Evolutionary conservation across 352 stramenopile genomes (phyloP).

Genomic region (Phytophthora sp.): DNA sequence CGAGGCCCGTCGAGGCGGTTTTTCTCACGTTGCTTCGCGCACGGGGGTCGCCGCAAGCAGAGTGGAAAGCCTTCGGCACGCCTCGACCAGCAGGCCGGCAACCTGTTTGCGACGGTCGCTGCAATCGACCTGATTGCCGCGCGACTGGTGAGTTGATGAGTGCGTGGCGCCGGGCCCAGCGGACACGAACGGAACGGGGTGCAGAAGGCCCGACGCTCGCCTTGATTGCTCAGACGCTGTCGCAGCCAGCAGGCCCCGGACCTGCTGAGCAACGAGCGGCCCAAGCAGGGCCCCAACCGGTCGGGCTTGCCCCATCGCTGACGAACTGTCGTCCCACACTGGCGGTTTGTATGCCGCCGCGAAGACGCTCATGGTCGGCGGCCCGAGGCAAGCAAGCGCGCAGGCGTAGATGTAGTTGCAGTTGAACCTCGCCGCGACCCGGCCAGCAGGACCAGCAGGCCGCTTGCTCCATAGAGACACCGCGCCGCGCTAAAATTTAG

Average conservation of each 20-base stretch:
- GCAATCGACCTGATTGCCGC: too few species aligned
- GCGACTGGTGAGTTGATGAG: too few species aligned
- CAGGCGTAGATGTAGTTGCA: background rate
- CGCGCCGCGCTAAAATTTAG: conserved; percentile 4
- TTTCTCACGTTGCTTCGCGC: background rate
- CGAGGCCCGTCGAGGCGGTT: background rate
- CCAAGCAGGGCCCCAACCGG: background rate
- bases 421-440: conserved; percentile 1
- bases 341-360: too few species aligned
- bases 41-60: background rate
- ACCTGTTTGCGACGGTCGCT: too few species aligned
- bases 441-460: background rate
- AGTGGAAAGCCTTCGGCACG: background rate
- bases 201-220: too few species aligned
- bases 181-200: too few species aligned
- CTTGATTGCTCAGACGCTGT: background rate
- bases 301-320: background rate
- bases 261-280: background rate
- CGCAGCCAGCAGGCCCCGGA: background rate
- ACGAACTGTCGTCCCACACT: conserved; percentile 1
- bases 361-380: too few species aligned
- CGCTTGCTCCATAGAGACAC: conserved; percentile 1
- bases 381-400: background rate
- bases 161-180: too few species aligned
- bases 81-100: too few species aligned